Evolutionary conservation across 2,329 filamentous ascomycete genomes (phyloP), one percentile per base, ranked within the genome.

Genomic region (Penicillium sp.): DNA sequence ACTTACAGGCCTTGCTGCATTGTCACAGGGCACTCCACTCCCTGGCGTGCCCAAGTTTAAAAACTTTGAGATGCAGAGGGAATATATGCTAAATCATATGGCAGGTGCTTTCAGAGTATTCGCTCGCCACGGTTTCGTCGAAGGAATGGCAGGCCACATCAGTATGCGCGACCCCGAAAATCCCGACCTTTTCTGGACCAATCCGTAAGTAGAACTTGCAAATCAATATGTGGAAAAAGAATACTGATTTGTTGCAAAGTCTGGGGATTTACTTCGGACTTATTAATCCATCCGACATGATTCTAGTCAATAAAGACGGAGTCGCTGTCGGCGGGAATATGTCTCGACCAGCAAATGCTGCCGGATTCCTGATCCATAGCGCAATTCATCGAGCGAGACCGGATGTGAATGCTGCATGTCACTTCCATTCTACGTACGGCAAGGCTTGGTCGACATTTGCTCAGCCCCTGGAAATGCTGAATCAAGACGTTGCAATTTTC

Each of bases 401-500:
- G 7, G 78, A 81, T 57, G 76, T 81, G 8, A 71, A 75, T 52
- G 78, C 76, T 43, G 78, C 78, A 4, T 76, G 75, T 37, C 79
- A 81, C 61, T 73, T 70, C 15, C 79, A 81, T 65, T 75, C 71
- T 3, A 75, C 77, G 13, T 76, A 79, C 54, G 78, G 79, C 6
- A 71, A 78, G 45, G 73, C 77, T 2, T 81, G 73, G 67, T 78
- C 75, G 55, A 66, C 71, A 4, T 70, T 81, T 31, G 78, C 75
- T 8, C 68, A 73, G 19, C 75, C 72, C 25, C 64, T 81, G 35
- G 77, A 80, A 49, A 77, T 75, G 49, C 62, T 80, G 33, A 79
- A 74, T 9, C 79, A 81, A 52, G 69, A 71, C 70, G 82, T 87
- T 3, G 84, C 83, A 67, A 85, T 84, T 64, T 82, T 91, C 61